Base-by-base conservation (phyloP, 2,329 filamentous ascomycete genomes). In the Hymenoscyphus linearis region DNA sequence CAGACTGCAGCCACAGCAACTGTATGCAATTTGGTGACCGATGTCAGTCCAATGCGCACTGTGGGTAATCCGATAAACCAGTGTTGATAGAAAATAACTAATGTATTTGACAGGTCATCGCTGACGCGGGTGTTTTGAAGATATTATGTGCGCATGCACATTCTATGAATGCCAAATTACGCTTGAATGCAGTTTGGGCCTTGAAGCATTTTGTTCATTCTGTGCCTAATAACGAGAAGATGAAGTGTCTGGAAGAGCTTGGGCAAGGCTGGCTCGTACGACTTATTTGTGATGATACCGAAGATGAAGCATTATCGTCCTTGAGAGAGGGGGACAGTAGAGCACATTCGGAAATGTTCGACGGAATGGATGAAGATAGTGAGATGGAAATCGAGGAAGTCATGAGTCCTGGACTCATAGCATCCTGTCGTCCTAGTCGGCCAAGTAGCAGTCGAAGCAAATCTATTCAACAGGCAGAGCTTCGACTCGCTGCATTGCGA, bases 1-100 rank as follows among this genome's bases (percentile, higher is more conserved):
- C 89, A 93, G 71, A 87, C 95, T 71, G 91, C 92, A 55, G 91
- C 93, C 5, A 96, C 91, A 0, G 87, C 89, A 37, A 87, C 89
- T 6, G 84, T 96, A 44, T 91, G 88, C 68, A 99, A 99, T 73
- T 76, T 99, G 55, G 83, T 96, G 5, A 80, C 92, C 54, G 91
- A 96, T 65, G 90, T 96, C 68, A 97, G 93, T 71, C 93, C 95
- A 0, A 92, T 97, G 85, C 87, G 91, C 74, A 86, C 91, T 73
- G 91, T 93, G 74, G 78, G 87, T 79, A 35, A 58, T 18, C 10
- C 22, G 50, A 4, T 25, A 13, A 36, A 60, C 35, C 52, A 60
- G 47, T 22, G 3, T 13, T 5, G 14, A 16, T n/a, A 7, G 9
- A 10, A 31, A 10, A 34, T 50, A 13, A 47, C 37, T 47, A 35